Evolutionary conservation across 2,329 filamentous ascomycete genomes (phyloP), one percentile per base, ranked within the genome.

Genomic region (Phaeophleospora eucalypticola): DNA sequence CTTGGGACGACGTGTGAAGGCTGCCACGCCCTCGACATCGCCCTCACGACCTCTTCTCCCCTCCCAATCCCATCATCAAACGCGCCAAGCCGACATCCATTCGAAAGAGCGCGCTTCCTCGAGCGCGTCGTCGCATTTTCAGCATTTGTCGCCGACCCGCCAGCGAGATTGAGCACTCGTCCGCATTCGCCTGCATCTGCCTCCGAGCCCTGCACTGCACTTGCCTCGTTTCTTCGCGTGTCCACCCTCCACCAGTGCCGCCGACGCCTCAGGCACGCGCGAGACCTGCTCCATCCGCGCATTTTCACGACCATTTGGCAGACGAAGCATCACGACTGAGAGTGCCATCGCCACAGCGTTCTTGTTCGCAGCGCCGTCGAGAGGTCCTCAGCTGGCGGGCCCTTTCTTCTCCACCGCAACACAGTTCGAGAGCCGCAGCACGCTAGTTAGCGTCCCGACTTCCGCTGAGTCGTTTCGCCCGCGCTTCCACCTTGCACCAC

Each of bases 71-170:
- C 38, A 10, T 19, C 32, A 46, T n/a, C n/a, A n/a, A 33, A 32
- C 46, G 43, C 49, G 53, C 51, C 53, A 56, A 56, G 53, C 40
- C 42, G 19, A 16, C 8, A 36, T 19, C 37, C 38, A 41, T 29
- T 41, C 15, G 33, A 50, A 24, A 34, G 32, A 43, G 40, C 35
- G 36, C 45, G 14, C 21, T 34, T 21, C 15, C 18, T 34, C 41
- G 17, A 52, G 20, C 37, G 33, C 21, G 21, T 45, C 32, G 16
- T 15, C 40, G 33, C 24, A 42, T 10, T 51, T 33, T 48, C 34
- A 18, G 6, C 29, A 43, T 51, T 48, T 56, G 48, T 56, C 35
- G 45, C 46, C 14, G 39, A 42, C 36, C 36, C 53, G 53, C 53
- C 51, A 47, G 46, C 20, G 35, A 56, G 36, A 52, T 52, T 36